Evolutionary conservation across 1,139 yeast genomes (phyloP), one percentile per base, ranked within the genome.

Genomic region (Meyerozyma smithsonii): DNA sequence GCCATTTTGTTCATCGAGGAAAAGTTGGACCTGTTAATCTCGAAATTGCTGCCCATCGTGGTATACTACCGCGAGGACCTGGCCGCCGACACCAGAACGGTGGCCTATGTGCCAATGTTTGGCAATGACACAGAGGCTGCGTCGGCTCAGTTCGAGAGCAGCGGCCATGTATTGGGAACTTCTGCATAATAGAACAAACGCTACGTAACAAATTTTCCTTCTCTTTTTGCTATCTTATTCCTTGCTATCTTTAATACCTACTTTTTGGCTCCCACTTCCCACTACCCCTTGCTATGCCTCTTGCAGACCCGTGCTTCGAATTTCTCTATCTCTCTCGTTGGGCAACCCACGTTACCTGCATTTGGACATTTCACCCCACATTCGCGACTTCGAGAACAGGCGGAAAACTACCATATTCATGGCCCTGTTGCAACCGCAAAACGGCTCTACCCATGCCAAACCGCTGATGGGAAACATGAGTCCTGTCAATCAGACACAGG

Each of bases 1-100:
- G 72, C 77, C 1, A 74, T 88, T 15, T 72, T 79, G 46, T 80
- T 72, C 61, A 84, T 87, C 43, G 97, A 89, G 60, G 45, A 54
- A 14, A 75, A 76, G 48, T 58, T 82, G 12, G 69, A 65, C 5
- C 52, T 53, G 1, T 62, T 70, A 16, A 87, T 87, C 45, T 60
- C 61, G 8, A 51, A 71, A 43, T 71, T 85, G 44, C 83, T 85
- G 26, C 56, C 68, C 3, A 58, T 74, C 33, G 79, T 84, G 39
- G 61, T 62, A 21, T 84, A 71, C 51, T 68, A 77, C 47, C 68
- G 64, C 44, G 90, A 84, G 58, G 74, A 66, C 32, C 81, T 74
- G 26, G 79, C 81, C 6, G 62, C 71, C 35, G 67, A 62, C 39
- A 44, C 59, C 16, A 65, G 84, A 53, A 59, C 61, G 8, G 66